phyloP scores from a whole-genome alignment of 805 yeast species.

The Alloascoidea africana region DNA sequence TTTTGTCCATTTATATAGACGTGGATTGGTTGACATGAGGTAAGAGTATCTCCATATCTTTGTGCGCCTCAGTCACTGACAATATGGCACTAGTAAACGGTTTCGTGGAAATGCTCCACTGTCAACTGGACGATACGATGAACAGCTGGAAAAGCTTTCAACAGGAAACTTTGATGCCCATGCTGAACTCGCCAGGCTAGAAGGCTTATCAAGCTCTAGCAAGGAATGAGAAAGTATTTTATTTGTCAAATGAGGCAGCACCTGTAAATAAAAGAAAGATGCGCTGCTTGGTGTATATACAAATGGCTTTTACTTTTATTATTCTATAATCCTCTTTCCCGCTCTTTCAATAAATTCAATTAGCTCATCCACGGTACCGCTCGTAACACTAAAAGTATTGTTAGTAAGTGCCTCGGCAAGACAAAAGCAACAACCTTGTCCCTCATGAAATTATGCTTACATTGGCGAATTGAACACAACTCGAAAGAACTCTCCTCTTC shows the following conservation, averaged over 20 bases:
- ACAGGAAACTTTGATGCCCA: conserved; percentile 70
- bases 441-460: conserved; percentile 13
- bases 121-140: conserved; percentile 87
- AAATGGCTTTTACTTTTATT: too few relatives aligned
- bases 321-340: too few relatives aligned
- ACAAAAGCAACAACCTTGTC: conserved; percentile 20
- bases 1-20: conserved; percentile 11
- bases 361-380: conserved; percentile 28
- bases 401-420: conserved; percentile 13
- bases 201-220: conserved; percentile 15
- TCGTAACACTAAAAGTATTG: conserved; percentile 18
- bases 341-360: conserved; percentile 22
- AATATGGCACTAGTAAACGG: conserved; percentile 35
- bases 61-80: background rate
- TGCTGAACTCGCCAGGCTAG: conserved; percentile 66
- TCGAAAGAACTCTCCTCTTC: conserved; percentile 66
- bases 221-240: conserved; percentile 1
- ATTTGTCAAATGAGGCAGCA: too few relatives aligned
- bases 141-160: conserved; percentile 65
- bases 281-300: too few relatives aligned
- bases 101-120: conserved; percentile 89
- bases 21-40: conserved; percentile 79
- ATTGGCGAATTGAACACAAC: conserved; percentile 70
- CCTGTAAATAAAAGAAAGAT: too few relatives aligned
- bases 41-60: too few relatives aligned